Evolutionary conservation across 495 filamentous ascomycete species (phyloP).

Genomic region (Eremomyces bilateralis): DNA sequence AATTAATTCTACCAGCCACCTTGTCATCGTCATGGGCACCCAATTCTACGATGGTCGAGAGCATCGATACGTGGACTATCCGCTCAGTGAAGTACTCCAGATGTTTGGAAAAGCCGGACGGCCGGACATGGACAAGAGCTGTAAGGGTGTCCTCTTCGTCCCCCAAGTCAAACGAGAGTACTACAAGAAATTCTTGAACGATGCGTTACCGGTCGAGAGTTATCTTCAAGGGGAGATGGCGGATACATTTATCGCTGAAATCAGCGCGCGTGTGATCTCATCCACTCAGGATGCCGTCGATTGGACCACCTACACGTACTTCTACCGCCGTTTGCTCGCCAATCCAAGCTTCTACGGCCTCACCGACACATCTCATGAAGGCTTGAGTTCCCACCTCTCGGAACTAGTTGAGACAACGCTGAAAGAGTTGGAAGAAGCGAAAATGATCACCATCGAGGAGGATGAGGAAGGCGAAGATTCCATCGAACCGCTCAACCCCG

Average conservation of each 20-base stretch:
- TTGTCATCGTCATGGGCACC: slow-evolving; percentile 96
- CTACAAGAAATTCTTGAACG: slow-evolving; percentile 96
- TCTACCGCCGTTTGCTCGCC: slow-evolving; percentile 88
- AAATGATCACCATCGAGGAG: slow-evolving; percentile 92
- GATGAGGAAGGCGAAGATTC: slow-evolving; percentile 73
- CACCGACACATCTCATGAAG: slow-evolving; percentile 74
- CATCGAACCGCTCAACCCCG: slow-evolving; percentile 74
- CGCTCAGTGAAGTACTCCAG: slow-evolving; percentile 90
- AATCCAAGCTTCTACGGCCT: slow-evolving; percentile 95
- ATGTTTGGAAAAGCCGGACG: slow-evolving; percentile 94
- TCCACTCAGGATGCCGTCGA: slow-evolving; percentile 96
- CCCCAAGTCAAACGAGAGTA: slow-evolving; percentile 86
- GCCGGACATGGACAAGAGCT: slow-evolving; percentile 52
- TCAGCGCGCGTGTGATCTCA: slow-evolving; percentile 78
- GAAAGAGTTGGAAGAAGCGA: slow-evolving; percentile 76
- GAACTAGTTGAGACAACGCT: slow-evolving; percentile 87
- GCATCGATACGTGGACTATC: slow-evolving; percentile 94
- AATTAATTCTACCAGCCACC: slow-evolving; percentile 62
- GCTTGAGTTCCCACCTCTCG: slow-evolving; percentile 80
- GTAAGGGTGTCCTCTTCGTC: slow-evolving; percentile 85
- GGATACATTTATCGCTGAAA: slow-evolving; percentile 91
- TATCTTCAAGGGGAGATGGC: slow-evolving; percentile 79
- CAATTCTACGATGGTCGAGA: slow-evolving; percentile 95
- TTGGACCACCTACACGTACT: slow-evolving; percentile 96
- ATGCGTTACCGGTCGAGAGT: slow-evolving; percentile 87